Evolutionary conservation across 805 yeast genomes (phyloP).

Genomic region (Tetrapisispora iriomotensis): DNA sequence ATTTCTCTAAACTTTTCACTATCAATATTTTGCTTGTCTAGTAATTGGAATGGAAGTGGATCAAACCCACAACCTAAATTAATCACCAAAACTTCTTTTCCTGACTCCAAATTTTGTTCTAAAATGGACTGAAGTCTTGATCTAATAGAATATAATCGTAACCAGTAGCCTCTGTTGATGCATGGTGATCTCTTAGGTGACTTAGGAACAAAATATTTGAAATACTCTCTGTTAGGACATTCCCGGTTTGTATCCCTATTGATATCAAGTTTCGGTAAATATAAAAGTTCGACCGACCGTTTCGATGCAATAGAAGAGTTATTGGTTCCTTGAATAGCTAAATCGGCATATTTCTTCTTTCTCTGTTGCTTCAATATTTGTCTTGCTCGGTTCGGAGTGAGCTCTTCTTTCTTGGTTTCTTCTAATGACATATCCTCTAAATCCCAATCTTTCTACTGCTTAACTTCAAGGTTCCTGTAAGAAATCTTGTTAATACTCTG

Average conservation of each 20-base stretch:
- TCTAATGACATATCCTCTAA: neutral
- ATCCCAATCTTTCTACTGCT: too few relatives aligned
- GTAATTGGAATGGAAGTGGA: constrained; percentile 46
- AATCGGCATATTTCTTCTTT: constrained; percentile 44
- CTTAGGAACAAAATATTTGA: constrained; percentile 49
- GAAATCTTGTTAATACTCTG: too few relatives aligned
- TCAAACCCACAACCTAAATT: constrained; percentile 77
- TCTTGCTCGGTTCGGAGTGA: constrained; percentile 2
- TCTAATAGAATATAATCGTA: constrained; percentile 62
- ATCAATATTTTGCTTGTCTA: constrained; percentile 28
- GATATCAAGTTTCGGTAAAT: constrained; percentile 24
- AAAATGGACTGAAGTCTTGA: constrained; percentile 42
- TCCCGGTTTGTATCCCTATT: constrained; percentile 6
- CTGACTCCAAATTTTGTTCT: constrained; percentile 14
- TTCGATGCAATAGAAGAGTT: constrained; percentile 77
- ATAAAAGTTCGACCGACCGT: constrained; percentile 64
- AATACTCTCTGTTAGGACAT: constrained; percentile 37
- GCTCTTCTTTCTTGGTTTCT: neutral
- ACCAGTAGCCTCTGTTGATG: constrained; percentile 77
- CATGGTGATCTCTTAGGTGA: constrained; percentile 66
- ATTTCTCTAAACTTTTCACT: constrained; percentile 24
- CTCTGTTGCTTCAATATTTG: constrained; percentile 33
- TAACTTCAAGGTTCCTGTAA: too few relatives aligned
- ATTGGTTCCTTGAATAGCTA: constrained; percentile 75
- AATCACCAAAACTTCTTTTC: constrained; percentile 35